Percentiles rank a stretch among this genome's conserved stretches.
Evolutionary conservation across 169 alveolate genomes (phyloP).

Genomic region (Plasmodium coatneyi): DNA sequence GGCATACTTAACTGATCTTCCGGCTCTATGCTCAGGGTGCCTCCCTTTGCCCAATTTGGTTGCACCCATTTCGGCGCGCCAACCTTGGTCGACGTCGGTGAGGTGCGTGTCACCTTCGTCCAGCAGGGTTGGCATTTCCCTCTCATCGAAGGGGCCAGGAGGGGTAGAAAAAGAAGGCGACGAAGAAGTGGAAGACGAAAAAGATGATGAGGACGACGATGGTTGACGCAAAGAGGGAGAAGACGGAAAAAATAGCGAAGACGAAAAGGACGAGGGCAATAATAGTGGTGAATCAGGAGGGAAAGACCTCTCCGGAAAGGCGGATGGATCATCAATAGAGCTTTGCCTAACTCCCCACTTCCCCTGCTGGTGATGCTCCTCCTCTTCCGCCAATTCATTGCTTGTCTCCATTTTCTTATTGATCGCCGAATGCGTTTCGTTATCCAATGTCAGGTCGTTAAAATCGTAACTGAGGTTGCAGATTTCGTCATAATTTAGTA

Average conservation of each 20-base stretch:
- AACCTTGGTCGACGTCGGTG: not conserved
- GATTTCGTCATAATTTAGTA: constrained; percentile 31
- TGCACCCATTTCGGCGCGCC: not conserved
- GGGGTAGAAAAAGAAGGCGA: not conserved
- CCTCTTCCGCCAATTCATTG: not conserved
- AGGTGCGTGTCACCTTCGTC: not conserved
- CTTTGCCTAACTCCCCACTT: not conserved
- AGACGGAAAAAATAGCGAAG: not conserved
- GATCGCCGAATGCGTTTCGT: constrained; percentile 4
- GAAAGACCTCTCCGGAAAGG: not conserved
- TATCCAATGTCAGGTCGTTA: constrained; percentile 13
- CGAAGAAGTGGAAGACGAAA: not conserved
- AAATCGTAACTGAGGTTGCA: constrained; percentile 24
- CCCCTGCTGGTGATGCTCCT: not conserved
- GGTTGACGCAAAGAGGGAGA: not conserved
- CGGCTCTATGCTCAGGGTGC: not conserved
- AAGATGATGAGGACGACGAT: not conserved
- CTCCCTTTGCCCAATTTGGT: not conserved
- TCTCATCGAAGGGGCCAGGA: not conserved
- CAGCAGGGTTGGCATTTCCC: not conserved
- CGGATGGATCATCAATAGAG: not conserved
- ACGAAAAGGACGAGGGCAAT: not conserved
- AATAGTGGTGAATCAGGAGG: not conserved
- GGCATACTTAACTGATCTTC: not conserved
- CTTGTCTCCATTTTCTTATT: constrained; percentile 6